Evolutionary conservation across 352 stramenopile species (phyloP), one percentile per base, ranked within the genome.

Genomic region (Pythium scleroteichum): DNA sequence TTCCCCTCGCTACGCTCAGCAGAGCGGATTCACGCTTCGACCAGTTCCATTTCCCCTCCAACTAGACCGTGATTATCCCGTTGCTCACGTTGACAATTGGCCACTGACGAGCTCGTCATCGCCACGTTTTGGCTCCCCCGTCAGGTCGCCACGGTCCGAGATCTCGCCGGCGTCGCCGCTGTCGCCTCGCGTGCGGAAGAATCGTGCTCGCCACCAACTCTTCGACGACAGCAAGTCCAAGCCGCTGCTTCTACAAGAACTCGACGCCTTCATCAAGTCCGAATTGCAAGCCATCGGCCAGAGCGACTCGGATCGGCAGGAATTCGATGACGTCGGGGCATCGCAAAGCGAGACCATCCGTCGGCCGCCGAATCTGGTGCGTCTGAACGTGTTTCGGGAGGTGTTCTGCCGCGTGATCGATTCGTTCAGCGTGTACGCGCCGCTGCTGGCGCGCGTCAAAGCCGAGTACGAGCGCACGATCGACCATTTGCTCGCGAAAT

Each of bases 361-460:
- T 48, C 17, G 17, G 13, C 32, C 33, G 16, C 61, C 59, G 9
- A 73, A 72, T 64, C 55, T 88, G 2, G 55, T 66, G 32, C 68
- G 82, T 0, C 69, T 92, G 2, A 76, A 87, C 27, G 69, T 89
- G 3, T 88, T 85, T 47, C 75, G 78, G 4, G 55, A 79, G 47
- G 57, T 78, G 2, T 85, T 92, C 12, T 44, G 74, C 32, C 70
- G 71, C 13, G 40, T 89, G 0, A 88, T 90, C 20, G 69, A 71
- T 12, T 64, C 71, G 19, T 92, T 92, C 57, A 88, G 52, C 14
- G 76, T 88, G 20, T 92, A 90, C 46, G 71, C 79, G 10, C 79
- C 79, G 1, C 47, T 90, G n/a, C 44, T 92, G 27, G 55, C 75
- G n/a, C 68, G 72, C 19, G 80, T 92, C 52, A 72, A 86, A 29